Percentiles rank a stretch among this genome's conserved stretches.
These are phyloP conservation scores for Ogataea siamensis DNA, from an alignment of 805 yeast species.

Conservation along the genomic window DNA sequence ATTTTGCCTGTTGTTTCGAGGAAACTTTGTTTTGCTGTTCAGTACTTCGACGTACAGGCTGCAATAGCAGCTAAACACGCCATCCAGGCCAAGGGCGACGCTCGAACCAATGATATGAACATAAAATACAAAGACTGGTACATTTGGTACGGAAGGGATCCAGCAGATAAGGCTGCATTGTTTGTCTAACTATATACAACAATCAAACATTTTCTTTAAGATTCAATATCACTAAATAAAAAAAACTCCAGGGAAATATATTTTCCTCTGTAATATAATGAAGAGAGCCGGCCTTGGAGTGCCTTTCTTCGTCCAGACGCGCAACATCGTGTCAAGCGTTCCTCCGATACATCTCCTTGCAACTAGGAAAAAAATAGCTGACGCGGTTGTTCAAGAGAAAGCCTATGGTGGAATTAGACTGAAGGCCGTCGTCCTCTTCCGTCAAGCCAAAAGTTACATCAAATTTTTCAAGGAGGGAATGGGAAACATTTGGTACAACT, in stretches of 20 bases:
- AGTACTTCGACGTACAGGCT: constrained; percentile 54
- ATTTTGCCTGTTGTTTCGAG: constrained; percentile 65
- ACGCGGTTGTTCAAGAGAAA: constrained; percentile 1
- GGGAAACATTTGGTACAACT: constrained; percentile 50
- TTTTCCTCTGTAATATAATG: too few species aligned
- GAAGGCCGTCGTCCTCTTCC: constrained; percentile 16
- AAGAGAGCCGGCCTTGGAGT: neutral
- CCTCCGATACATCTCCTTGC: constrained; percentile 25
- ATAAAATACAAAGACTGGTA: constrained; percentile 58
- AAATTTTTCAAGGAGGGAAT: constrained; percentile 60
- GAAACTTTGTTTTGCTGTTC: constrained; percentile 58
- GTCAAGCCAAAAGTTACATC: constrained; percentile 29
- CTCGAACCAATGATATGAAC: constrained; percentile 28
- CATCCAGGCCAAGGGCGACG: constrained; percentile 33
- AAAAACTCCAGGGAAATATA: constrained; percentile 2
- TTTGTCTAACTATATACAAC: constrained; percentile 7
- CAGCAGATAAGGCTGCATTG: constrained; percentile 48
- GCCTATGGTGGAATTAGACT: constrained; percentile 7
- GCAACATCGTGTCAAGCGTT: neutral
- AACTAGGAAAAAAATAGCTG: neutral
- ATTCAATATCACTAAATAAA: constrained; percentile 7
- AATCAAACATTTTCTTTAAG: constrained; percentile 9
- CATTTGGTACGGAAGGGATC: constrained; percentile 65
- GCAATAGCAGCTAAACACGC: constrained; percentile 59
- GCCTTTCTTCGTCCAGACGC: neutral